Base-by-base conservation (phyloP, 2,329 filamentous ascomycete species). In the Ceratocystis destructans region DNA sequence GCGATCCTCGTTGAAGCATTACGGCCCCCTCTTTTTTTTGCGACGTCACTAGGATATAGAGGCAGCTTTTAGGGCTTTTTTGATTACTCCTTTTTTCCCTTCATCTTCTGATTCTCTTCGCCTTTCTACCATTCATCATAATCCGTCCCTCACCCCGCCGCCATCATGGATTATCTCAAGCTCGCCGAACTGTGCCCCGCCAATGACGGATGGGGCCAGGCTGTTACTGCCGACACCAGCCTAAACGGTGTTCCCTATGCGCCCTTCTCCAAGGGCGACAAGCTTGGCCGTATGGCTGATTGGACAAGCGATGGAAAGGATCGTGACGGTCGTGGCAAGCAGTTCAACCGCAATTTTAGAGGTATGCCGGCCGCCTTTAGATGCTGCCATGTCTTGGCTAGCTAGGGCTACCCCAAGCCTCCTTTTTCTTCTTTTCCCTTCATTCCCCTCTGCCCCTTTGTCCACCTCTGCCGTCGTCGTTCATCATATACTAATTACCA, bases 261-360 rank as follows among this genome's bases (percentile, higher is more conserved):
- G 72, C 94, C 94, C 69, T 99, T 94, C 82, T 96, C 92, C 71
- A 99, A 99, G 79, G 91, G 90, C 75, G 94, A 99, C 81, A 97
- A 96, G 83, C 82, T 99, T 68, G 94, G 94, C 74, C 92, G 94
- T 76, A 97, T 99, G 92, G 94, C 94, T 69, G 94, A 99, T 81
- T 99, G 94, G 94, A 96, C 92, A 20, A 75, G 86, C 61, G 94
- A 96, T 75, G 86, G 89, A 76, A 96, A 96, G 79, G 90, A 94
- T 69, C 81, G 91, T 73, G 84, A 87, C 71, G 79, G 81, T 62
- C 82, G 85, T 69, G 88, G 88, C 71, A 86, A 89, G 76, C 89
- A 94, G 75, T 97, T 96, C 77, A 91, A 93, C 77, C 84, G 93
- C 72, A 94, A 92, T 77, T 96, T 88, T 78, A 87, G 94, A 85